Evolutionary conservation across 371 early-diverging fungal species (phyloP), one percentile per base, ranked within the genome.

Genomic region (Saksenaea oblongispora): DNA sequence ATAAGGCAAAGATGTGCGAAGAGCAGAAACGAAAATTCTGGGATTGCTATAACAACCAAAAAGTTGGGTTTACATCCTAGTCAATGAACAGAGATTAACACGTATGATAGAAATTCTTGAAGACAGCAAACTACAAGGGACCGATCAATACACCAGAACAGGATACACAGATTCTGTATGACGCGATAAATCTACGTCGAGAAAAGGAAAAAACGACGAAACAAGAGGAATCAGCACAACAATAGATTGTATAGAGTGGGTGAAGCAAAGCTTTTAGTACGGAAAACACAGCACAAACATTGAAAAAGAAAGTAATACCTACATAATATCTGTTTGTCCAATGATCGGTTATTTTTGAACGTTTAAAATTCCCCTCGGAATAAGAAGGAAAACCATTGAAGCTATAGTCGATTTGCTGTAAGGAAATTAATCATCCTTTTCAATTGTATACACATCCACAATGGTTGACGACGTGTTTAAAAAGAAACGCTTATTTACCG

Each of bases 1-100:
- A 87, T 44, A 84, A 83, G 53, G 85, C 85, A 1, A 79, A 76
- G 26, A 82, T 87, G 85, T 87, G 87, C 61, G 82, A 84, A 70
- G 78, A 79, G 54, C 84, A 83, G 63, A 84, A 84, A 47, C 80
- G 82, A 36, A 71, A 58, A 51, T 80, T 87, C 58, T 82, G 84
- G 78, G 64, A 67, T 15, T 87, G 87, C 55, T 84, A 72, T 54
- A 72, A 76, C 7, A 51, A 75, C 39, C 84, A 85, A 64, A 84
- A 76, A 74, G 83, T 80, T 67, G 26, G 44, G n/a, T 17, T 17
- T 27, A 8, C 34, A 41, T 27, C 2, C 17, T 17, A 17, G 14
- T 41, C 42, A 10, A 14, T 8, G 42, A 41, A 13, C 13, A 41
- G 7, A 53, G 0, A 28, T 53, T 39, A 35, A 10, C 8, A 31